Evolutionary conservation across 2,329 filamentous ascomycete species (phyloP).

Genomic region (Ceratocystis smalleyi): DNA sequence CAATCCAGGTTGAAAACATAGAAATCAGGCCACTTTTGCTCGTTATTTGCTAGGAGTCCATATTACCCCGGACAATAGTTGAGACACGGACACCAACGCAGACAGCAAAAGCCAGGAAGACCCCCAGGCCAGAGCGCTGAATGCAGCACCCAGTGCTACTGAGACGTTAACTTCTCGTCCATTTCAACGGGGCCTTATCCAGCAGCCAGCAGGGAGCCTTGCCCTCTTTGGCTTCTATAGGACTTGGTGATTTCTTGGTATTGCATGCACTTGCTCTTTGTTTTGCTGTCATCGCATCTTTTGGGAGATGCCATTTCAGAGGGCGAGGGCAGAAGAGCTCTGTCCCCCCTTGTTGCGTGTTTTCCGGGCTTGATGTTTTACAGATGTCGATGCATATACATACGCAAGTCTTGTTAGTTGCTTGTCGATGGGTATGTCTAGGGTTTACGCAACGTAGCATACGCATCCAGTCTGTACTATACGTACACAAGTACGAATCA

Average conservation of each 20-base stretch:
- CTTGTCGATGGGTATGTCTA: not conserved
- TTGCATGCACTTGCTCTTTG: not conserved
- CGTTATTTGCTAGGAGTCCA: no score
- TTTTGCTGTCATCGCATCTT: not conserved
- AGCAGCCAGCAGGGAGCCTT: no score
- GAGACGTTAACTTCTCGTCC: not conserved
- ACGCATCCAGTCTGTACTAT: not conserved
- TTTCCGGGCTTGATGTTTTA: not conserved
- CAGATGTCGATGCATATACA: not conserved
- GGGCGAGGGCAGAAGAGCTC: not conserved
- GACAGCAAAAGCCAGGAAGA: not conserved
- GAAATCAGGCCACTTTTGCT: not conserved
- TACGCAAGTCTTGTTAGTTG: not conserved
- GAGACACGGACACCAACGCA: not conserved
- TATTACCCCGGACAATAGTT: not conserved
- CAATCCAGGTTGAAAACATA: not conserved
- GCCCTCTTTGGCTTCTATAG: no score
- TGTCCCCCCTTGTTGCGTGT: not conserved
- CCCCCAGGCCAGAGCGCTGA: no score
- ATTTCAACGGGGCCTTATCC: not conserved
- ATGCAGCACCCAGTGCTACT: not conserved
- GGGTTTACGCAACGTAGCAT: not conserved
- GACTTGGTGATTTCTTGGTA: not conserved
- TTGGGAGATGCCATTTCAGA: not conserved
- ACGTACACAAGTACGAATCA: no score